Evolutionary conservation across 352 stramenopile genomes (phyloP), one percentile per base, ranked within the genome.

Genomic region (Pythium phragmiticola): DNA sequence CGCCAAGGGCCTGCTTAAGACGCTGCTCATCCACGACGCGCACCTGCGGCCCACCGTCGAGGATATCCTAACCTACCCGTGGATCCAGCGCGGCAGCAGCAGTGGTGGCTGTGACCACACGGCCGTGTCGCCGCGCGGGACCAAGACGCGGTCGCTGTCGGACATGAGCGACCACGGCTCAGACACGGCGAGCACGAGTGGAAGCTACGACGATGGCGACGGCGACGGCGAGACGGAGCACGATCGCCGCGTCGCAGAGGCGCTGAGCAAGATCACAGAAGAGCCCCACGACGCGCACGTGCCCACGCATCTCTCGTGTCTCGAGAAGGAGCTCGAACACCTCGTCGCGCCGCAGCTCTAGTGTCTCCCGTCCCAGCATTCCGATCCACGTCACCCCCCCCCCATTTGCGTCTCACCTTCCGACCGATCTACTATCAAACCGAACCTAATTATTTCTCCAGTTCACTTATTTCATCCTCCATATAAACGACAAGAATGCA

Each of bases 1-100:
- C 42, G 75, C 78, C 13, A 88, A 87, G 68, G 79, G 79, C 5
- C 48, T 94, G 47, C 72, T 94, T 2, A 90, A 88, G 66, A 52
- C 71, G 47, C 63, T 94, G 62, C 76, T 94, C 12, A 69, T 88
- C 46, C 81, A 72, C 14, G 85, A 94, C 58, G 59, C 82, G 17
- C 65, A 77, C 16, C 58, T 88, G 55, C 76, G 85, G 2, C 85
- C 85, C 3, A 85, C 80, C 0, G 68, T 89, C 21, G 66, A 68
- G 9, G 82, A 92, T 52, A 69, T 94, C 50, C 59, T 90, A 26
- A 68, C 74, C 13, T 87, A 91, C 52, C 52, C 57, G 52, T 94
- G 83, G 80, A 74, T 93, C 26, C 60, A 82, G 51, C 52, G 72
- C 21, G 57, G 47, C 3, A 48, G 9, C 26, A 33, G 54, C 5